Evolutionary conservation across 2,329 filamentous ascomycete species (phyloP).

Genomic region (Fusarium xylarioides): DNA sequence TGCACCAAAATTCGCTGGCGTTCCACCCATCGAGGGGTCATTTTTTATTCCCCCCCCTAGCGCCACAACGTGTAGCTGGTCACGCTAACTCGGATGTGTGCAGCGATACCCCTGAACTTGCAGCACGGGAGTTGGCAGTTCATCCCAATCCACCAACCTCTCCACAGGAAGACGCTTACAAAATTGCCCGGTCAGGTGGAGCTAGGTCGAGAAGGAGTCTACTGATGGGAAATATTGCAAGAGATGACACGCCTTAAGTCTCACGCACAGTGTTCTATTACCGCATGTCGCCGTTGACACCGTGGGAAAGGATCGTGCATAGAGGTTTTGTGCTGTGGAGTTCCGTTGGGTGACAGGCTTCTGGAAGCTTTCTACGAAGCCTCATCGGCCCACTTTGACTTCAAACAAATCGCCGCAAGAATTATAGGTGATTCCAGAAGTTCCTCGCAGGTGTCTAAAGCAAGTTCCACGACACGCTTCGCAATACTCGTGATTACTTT

Average conservation of each 20-base stretch:
- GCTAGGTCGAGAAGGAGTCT: conserved; percentile 23
- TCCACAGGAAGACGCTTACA: conserved; percentile 31
- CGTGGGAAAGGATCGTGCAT: conserved; percentile 19
- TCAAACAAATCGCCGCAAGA: conserved; percentile 29
- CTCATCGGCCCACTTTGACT: conserved; percentile 33
- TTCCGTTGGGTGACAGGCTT: conserved; percentile 34
- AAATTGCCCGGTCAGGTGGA: conserved; percentile 31
- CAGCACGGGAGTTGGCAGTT: conserved; percentile 40
- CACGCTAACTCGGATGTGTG: conserved; percentile 30
- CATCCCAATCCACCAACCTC: conserved; percentile 36
- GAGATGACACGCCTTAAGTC: conserved; percentile 8
- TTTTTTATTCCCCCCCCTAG: too few relatives aligned
- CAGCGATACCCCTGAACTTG: conserved; percentile 37
- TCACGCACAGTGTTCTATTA: conserved; percentile 25
- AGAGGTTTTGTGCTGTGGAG: conserved; percentile 4
- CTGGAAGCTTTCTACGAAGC: conserved; percentile 44
- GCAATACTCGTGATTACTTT: neutral
- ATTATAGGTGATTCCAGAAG: conserved; percentile 28
- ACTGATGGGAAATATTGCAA: conserved; percentile 2
- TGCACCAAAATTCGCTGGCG: too few relatives aligned
- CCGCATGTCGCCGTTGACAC: conserved; percentile 4
- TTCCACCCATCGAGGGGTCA: too few relatives aligned
- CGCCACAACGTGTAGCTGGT: conserved; percentile 37
- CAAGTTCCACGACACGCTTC: neutral
- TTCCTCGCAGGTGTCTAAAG: conserved; percentile 10